These are phyloP conservation scores for Capronia coronata DNA, from an alignment of 2,329 filamentous ascomycete species.

Conservation along the genomic window DNA sequence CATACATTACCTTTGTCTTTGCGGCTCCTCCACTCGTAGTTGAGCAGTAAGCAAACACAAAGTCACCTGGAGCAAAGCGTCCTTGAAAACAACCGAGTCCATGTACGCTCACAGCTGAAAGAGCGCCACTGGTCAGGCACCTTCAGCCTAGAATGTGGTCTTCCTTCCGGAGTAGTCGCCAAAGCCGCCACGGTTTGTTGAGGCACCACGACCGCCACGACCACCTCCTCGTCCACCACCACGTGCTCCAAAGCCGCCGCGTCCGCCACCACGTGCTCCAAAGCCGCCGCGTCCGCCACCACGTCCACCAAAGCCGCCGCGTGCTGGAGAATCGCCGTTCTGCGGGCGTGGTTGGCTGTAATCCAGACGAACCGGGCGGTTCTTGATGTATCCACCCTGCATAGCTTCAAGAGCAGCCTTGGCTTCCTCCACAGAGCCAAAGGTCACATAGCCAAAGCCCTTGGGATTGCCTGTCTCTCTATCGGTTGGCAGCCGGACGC, in stretches of 20 bases:
- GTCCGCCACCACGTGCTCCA: constrained; percentile 44
- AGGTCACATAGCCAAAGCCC: constrained; percentile 89
- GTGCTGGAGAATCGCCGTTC: constrained; percentile 40
- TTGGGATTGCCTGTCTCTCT: constrained; percentile 76
- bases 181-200: constrained; percentile 42
- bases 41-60: not conserved
- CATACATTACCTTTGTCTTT: constrained; percentile 5
- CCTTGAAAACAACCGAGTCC: constrained; percentile 1
- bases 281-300: constrained; percentile 44
- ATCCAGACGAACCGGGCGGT: constrained; percentile 75
- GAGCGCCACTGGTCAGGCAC: constrained; percentile 6
- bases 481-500: constrained; percentile 83
- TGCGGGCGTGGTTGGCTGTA: constrained; percentile 63
- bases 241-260: constrained; percentile 44
- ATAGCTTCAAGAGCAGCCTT: constrained; percentile 64
- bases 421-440: constrained; percentile 74
- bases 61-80: not conserved
- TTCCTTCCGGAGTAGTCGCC: constrained; percentile 72
- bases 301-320: constrained; percentile 41
- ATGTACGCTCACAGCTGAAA: not conserved
- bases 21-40: not conserved
- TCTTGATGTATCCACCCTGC: constrained; percentile 64
- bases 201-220: constrained; percentile 38
- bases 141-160: constrained; percentile 55
- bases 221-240: constrained; percentile 45